Evolutionary conservation across 129 eudicot species (phyloP).

Genomic region (Centrapalus pauciflorus): DNA sequence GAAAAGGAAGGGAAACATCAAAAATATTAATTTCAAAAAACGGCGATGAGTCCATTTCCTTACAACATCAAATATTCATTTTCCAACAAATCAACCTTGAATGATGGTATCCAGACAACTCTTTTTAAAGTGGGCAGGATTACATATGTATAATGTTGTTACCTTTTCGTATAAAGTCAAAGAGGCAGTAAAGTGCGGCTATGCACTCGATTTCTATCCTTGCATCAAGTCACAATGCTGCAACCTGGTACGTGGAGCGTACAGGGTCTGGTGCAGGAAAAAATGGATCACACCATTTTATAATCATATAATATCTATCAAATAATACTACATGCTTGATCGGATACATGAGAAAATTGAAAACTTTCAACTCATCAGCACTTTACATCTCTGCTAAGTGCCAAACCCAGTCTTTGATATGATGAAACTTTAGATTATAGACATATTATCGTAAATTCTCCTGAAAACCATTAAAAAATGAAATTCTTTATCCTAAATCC

Average conservation of each 20-base stretch:
- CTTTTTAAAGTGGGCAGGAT: neutral
- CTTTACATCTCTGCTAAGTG: no score
- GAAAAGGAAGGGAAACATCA: neutral
- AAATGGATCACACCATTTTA: slow-evolving; percentile 37
- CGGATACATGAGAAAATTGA: neutral
- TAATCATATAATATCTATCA: neutral
- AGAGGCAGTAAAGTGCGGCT: slow-evolving; percentile 46
- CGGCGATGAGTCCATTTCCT: neutral
- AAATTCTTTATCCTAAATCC: no score
- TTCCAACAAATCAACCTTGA: slow-evolving; percentile 3
- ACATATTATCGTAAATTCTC: no score
- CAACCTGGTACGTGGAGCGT: slow-evolving; percentile 92
- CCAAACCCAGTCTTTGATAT: no score
- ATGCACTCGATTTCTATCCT: slow-evolving; percentile 90
- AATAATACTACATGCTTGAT: neutral
- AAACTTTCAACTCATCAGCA: no score
- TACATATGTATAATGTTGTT: no score
- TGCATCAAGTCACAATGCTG: slow-evolving; percentile 86
- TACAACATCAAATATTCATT: neutral
- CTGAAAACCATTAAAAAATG: no score
- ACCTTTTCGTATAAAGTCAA: no score
- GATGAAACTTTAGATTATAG: no score
- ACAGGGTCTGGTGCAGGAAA: slow-evolving; percentile 90
- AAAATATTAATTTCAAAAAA: neutral
- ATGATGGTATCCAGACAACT: neutral